Base-by-base conservation (phyloP, 768 basidiomycete genomes). In the Boletus edulis region DNA sequence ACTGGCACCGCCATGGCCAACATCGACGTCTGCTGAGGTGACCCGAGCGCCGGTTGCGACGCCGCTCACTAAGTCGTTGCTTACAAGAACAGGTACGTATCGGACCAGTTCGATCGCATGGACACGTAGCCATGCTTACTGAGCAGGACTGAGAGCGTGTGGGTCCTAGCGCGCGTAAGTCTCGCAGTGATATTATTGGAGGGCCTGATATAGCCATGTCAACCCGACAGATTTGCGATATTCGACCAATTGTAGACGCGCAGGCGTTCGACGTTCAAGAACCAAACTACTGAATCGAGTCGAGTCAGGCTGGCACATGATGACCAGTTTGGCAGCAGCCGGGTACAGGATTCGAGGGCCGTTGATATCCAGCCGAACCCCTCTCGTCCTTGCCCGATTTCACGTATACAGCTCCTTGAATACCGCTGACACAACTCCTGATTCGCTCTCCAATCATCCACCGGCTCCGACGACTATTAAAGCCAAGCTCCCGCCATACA, bases 251-350 rank as follows among this genome's bases (percentile, higher is more conserved):
- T 48, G 51, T 41, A 64, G 62, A 37, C 52, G 54, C 55, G 55
- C 60, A 49, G 51, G 41, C 49, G 14, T 45, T 34, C 62, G 51
- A 56, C 29, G 29, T 29, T 29, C 8, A 29, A 29, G 65, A 64
- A 55, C 55, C 52, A 54, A 46, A 39, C 62, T 49, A 47, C 68
- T 71, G 67, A 73, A 69, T 73, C 70, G 66, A 66, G 57, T 60
- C 72, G 74, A 79, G 77, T 79, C 77, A 79, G 68, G 27, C 51
- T 67, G 61, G 65, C 68, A 75, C 69, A 70, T 62, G 64, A 68
- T 68, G 68, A 69, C 69, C 47, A 54, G 60, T 71, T 72, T 75
- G 72, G 24, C 5, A 5, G 68, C 69, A 65, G 56, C 63, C 59
- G 31, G 49, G 58, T 65, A 61, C 62, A 69, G 62, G 55, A 52